Evolutionary conservation across 768 basidiomycete genomes (phyloP).

Genomic region (Tylopilus sp.): DNA sequence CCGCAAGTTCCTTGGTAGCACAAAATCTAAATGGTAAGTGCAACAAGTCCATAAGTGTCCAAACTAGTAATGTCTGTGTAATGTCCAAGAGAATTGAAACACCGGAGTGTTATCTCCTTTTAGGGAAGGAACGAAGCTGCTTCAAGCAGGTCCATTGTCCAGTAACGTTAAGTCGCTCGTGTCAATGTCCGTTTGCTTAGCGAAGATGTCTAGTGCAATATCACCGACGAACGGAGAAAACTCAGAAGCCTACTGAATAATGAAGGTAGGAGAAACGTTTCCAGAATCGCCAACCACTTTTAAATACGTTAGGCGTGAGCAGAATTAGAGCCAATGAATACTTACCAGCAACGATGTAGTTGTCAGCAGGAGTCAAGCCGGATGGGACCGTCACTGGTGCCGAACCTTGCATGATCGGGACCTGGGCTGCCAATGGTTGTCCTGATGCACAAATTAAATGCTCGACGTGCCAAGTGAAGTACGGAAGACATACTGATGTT

Average conservation of each 20-base stretch:
- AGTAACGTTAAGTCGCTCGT: background rate
- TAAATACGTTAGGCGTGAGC: background rate
- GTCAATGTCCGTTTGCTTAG: background rate
- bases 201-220: background rate
- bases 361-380: conserved; percentile 34
- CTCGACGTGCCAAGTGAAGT: too few species aligned
- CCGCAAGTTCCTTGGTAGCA: background rate
- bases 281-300: conserved; percentile 70
- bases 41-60: background rate
- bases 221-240: background rate
- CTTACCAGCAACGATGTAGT: conserved; percentile 66
- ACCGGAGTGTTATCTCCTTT: background rate
- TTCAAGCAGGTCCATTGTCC: conserved; percentile 1
- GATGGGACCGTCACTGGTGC: conserved; percentile 52
- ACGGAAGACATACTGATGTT: conserved; percentile 40
- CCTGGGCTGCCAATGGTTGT: conserved; percentile 52
- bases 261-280: conserved; percentile 55
- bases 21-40: background rate
- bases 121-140: conserved; percentile 7
- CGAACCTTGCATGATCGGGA: conserved; percentile 49
- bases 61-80: conserved; percentile 14
- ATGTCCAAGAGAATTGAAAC: conserved; percentile 8
- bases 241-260: conserved; percentile 34
- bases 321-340: conserved; percentile 8
- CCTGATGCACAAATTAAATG: conserved; percentile 34